Evolutionary conservation across 495 filamentous ascomycete genomes (phyloP).

Genomic region (Aspergillus saccharolyticus): DNA sequence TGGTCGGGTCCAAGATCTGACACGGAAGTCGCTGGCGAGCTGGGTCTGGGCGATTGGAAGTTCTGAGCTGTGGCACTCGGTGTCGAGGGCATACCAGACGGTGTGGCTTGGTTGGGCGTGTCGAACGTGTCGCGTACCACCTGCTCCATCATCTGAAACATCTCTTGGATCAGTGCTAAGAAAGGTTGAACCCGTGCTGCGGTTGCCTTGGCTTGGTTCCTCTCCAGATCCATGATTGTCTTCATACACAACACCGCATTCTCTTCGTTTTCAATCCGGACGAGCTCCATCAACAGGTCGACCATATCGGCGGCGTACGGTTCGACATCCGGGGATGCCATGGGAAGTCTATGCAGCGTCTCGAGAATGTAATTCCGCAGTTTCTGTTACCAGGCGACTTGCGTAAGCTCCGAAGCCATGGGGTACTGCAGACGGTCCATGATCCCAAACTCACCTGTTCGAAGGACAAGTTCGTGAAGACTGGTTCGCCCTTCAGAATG

Average conservation of each 20-base stretch:
- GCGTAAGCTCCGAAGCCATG: slow-evolving; percentile 9
- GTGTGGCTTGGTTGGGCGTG: slow-evolving; percentile 57
- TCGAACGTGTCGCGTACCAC: slow-evolving; percentile 93
- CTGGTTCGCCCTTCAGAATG: slow-evolving; percentile 79
- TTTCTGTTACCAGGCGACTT: slow-evolving; percentile 52
- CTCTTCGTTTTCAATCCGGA: slow-evolving; percentile 91
- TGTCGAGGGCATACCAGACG: slow-evolving; percentile 67
- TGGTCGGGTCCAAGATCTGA: slow-evolving; percentile 75
- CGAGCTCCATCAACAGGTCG: slow-evolving; percentile 80
- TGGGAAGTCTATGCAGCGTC: slow-evolving; percentile 87
- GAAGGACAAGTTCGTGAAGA: slow-evolving; percentile 79
- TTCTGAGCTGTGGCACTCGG: slow-evolving; percentile 66
- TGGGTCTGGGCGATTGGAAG: slow-evolving; percentile 82
- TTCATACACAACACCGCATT: slow-evolving; percentile 98
- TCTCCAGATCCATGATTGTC: slow-evolving; percentile 91
- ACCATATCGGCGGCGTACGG: slow-evolving; percentile 82
- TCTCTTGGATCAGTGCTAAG: slow-evolving; percentile 85
- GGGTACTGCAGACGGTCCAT: not conserved
- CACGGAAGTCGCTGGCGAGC: slow-evolving; percentile 76
- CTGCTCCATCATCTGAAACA: slow-evolving; percentile 90
- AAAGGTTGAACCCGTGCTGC: slow-evolving; percentile 79
- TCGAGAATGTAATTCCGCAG: slow-evolving; percentile 88
- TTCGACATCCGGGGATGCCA: slow-evolving; percentile 75
- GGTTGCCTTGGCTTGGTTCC: slow-evolving; percentile 82
- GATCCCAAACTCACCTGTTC: slow-evolving; percentile 60